Percentiles rank a stretch among this genome's conserved stretches.
phyloP scores from a whole-genome alignment of 208 protist species.

The Leishmania gerbilli region DNA sequence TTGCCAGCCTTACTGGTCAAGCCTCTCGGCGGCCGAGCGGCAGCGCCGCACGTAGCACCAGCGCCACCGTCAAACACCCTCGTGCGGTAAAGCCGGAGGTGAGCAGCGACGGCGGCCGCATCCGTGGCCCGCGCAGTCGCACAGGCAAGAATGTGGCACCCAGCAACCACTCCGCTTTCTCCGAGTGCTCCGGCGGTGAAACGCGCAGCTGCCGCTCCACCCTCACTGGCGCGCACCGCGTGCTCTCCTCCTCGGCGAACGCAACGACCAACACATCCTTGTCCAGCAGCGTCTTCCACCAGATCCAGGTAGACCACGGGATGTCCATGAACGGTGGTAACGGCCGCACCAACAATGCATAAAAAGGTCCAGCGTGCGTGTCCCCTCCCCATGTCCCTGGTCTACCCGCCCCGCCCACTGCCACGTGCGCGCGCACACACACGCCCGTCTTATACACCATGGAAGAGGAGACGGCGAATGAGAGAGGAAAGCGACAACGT shows the following conservation, averaged over 20 bases:
- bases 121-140: conserved; percentile 50
- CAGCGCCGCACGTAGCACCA: conserved; percentile 29
- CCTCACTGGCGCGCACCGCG: conserved; percentile 36
- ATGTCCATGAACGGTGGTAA: conserved; percentile 16
- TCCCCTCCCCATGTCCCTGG: background rate
- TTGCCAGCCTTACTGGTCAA: conserved; percentile 29
- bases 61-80: conserved; percentile 41
- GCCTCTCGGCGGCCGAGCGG: conserved; percentile 25
- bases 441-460: background rate
- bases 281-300: conserved; percentile 36
- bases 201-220: conserved; percentile 70
- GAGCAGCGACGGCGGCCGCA: conserved; percentile 24
- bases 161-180: conserved; percentile 83
- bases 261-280: conserved; percentile 55
- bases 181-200: conserved; percentile 84
- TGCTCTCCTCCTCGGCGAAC: conserved; percentile 47
- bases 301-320: conserved; percentile 21
- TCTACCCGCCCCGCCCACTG: background rate
- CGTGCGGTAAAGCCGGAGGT: conserved; percentile 53
- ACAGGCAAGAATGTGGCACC: conserved; percentile 64
- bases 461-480: background rate
- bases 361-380: background rate
- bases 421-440: background rate
- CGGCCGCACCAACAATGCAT: conserved; percentile 4
- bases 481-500: background rate